phyloP scores from a whole-genome alignment of 2,329 filamentous ascomycete genomes.

The Colletotrichum tabaci region DNA sequence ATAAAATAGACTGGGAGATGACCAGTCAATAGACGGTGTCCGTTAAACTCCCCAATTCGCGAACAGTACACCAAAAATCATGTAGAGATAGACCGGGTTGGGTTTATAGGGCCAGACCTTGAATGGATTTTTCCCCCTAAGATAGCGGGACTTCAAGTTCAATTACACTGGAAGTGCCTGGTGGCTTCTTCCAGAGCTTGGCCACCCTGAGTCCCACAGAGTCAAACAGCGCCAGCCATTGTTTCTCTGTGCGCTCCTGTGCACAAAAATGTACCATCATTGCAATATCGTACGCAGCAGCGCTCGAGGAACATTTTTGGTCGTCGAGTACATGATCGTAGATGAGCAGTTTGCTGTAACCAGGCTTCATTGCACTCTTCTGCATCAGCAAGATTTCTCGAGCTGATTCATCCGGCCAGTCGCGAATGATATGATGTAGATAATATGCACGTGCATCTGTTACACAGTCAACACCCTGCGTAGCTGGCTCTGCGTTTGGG shows the following conservation, averaged over 20 bases:
- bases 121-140: not conserved
- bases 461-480: not conserved
- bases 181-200: slow-evolving; percentile 34
- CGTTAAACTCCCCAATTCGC: no score
- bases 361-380: slow-evolving; percentile 60
- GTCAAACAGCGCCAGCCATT: slow-evolving; percentile 31
- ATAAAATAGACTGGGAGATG: no score
- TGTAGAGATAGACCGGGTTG: no score
- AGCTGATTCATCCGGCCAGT: slow-evolving; percentile 65
- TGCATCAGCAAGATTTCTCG: slow-evolving; percentile 58
- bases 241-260: slow-evolving; percentile 25
- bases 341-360: slow-evolving; percentile 55
- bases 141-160: slow-evolving; percentile 12
- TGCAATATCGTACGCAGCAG: slow-evolving; percentile 9
- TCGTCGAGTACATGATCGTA: slow-evolving; percentile 57
- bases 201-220: slow-evolving; percentile 19
- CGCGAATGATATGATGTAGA: slow-evolving; percentile 68
- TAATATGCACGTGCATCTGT: slow-evolving; percentile 63
- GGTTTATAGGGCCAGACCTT: not conserved
- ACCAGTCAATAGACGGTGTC: no score
- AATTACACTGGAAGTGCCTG: slow-evolving; percentile 12
- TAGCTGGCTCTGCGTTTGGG: rapidly evolving
- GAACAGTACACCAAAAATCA: no score
- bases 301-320: slow-evolving; percentile 22
- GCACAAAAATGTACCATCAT: slow-evolving; percentile 26